Conservation (phyloP, 768 basidiomycete genomes). For the Suillus weaverae region DNA sequence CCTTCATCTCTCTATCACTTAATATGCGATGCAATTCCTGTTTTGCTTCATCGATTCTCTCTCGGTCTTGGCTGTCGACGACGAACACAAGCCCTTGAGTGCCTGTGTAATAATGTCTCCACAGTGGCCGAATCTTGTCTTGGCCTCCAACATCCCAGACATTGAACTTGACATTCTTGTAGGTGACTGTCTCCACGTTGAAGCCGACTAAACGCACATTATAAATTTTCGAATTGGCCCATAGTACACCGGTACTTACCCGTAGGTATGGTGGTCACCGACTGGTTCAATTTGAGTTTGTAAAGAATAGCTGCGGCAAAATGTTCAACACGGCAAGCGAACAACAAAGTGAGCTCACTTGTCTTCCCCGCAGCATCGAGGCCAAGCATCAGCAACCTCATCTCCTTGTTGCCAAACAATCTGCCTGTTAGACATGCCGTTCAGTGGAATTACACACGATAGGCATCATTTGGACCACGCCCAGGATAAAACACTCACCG, state of each 20-base stretch:
- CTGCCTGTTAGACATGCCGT: conserved; percentile 54
- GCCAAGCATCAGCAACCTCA: conserved; percentile 95
- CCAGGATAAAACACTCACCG: conserved; percentile 42
- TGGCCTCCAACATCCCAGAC: conserved; percentile 99
- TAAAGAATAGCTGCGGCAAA: conserved; percentile 82
- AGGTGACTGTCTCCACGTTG: conserved; percentile 99
- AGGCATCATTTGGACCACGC: background rate
- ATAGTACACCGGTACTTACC: conserved; percentile 45
- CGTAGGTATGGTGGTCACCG: conserved; percentile 97
- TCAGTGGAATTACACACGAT: conserved; percentile 8
- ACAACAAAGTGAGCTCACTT: conserved; percentile 55
- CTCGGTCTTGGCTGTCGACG: conserved; percentile 94
- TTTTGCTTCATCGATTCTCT: conserved; percentile 95
- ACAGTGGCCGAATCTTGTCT: conserved; percentile 97
- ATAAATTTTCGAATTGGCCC: conserved; percentile 8
- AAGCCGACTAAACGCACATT: conserved; percentile 73
- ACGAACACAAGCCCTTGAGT: conserved; percentile 99
- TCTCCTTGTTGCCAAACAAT: conserved; percentile 98
- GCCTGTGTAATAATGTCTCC: conserved; percentile 99
- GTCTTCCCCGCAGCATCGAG: conserved; percentile 98
- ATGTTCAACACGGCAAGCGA: conserved; percentile 12
- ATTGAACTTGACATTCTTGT: conserved; percentile 97
- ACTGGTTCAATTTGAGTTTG: conserved; percentile 98
- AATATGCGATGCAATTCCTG: conserved; percentile 94
- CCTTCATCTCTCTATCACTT: conserved; percentile 97